phyloP scores from a whole-genome alignment of 768 basidiomycete genomes.

The Lactarius psammicola region DNA sequence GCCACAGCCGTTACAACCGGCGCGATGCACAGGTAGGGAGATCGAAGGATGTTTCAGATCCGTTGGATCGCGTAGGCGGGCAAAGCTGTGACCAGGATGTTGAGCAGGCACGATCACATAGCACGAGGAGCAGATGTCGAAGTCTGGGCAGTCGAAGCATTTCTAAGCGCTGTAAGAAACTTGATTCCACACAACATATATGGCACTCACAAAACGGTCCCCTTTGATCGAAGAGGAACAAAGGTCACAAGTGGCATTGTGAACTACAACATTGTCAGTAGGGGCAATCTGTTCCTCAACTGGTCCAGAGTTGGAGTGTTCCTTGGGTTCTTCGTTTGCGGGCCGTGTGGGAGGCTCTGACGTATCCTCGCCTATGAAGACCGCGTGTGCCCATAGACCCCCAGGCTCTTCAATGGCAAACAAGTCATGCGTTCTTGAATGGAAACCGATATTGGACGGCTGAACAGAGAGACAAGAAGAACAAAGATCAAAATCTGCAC shows the following conservation, averaged over 20 bases:
- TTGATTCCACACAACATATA: background rate
- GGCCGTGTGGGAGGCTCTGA: background rate
- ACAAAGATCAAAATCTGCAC: slow-evolving; percentile 71
- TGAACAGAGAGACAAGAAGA: slow-evolving; percentile 46
- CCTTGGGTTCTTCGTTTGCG: background rate
- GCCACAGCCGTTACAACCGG: slow-evolving; percentile 62
- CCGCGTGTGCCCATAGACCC: slow-evolving; percentile 61
- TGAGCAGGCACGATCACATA: slow-evolving; percentile 70
- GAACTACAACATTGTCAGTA: slow-evolving; percentile 39
- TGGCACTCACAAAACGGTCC: slow-evolving; percentile 61
- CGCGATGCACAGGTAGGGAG: slow-evolving; percentile 43
- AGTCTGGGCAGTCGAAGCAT: slow-evolving; percentile 82
- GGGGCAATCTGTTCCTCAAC: background rate
- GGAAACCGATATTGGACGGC: slow-evolving; percentile 34
- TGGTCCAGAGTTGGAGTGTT: background rate
- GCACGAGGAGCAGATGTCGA: slow-evolving; percentile 71
- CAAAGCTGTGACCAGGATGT: slow-evolving; percentile 76
- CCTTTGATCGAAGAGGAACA: slow-evolving; percentile 73
- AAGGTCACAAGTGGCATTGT: slow-evolving; percentile 71
- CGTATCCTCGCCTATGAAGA: slow-evolving; percentile 45
- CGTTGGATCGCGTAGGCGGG: slow-evolving; percentile 51
- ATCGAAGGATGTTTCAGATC: slow-evolving; percentile 44
- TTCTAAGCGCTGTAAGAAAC: slow-evolving; percentile 49
- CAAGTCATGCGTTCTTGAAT: slow-evolving; percentile 53
- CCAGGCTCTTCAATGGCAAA: slow-evolving; percentile 66